Conservation (phyloP, 768 basidiomycete genomes). For the Tricholoma sp. region DNA sequence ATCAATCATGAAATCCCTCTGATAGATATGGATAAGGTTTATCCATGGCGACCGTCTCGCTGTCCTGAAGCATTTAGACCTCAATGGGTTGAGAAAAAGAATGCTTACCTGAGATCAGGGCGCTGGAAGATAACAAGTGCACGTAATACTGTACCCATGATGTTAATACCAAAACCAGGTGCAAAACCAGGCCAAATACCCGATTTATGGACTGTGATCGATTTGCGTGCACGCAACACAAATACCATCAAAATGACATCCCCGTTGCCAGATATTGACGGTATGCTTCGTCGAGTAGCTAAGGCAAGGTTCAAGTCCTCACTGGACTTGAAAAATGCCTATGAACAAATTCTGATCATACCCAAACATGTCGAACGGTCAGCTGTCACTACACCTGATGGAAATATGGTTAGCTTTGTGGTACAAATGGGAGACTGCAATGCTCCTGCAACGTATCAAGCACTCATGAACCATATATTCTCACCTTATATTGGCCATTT, state of each 20-base stretch:
- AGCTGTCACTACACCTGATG: slow-evolving; percentile 9
- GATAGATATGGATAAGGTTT: slow-evolving; percentile 23
- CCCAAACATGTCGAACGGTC: slow-evolving; percentile 1
- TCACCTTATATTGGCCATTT: slow-evolving; percentile 17
- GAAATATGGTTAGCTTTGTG: slow-evolving; percentile 6
- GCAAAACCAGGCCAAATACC: background rate
- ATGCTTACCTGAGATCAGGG: slow-evolving; percentile 3
- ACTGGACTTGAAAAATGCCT: slow-evolving; percentile 5
- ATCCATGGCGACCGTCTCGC: slow-evolving; percentile 13
- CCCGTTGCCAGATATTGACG: slow-evolving; percentile 7
- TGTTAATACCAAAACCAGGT: background rate
- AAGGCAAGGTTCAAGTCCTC: background rate
- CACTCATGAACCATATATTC: slow-evolving; percentile 33
- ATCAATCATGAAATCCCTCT: slow-evolving; percentile 34
- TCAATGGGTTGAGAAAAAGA: slow-evolving; percentile 9
- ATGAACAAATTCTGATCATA: slow-evolving; percentile 7
- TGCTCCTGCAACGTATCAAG: slow-evolving; percentile 11
- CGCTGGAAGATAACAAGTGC: slow-evolving; percentile 3
- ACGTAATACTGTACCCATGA: background rate
- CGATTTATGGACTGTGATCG: background rate
- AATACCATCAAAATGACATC: slow-evolving; percentile 9
- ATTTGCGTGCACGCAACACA: background rate
- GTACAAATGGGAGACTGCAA: too few relatives aligned
- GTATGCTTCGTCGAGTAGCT: slow-evolving; percentile 1
- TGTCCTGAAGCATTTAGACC: slow-evolving; percentile 9